Percentiles rank a stretch among this genome's conserved stretches.
These are phyloP conservation scores for Aspergillus fijiensis DNA, from an alignment of 2,329 filamentous ascomycete genomes.

Conservation along the genomic window DNA sequence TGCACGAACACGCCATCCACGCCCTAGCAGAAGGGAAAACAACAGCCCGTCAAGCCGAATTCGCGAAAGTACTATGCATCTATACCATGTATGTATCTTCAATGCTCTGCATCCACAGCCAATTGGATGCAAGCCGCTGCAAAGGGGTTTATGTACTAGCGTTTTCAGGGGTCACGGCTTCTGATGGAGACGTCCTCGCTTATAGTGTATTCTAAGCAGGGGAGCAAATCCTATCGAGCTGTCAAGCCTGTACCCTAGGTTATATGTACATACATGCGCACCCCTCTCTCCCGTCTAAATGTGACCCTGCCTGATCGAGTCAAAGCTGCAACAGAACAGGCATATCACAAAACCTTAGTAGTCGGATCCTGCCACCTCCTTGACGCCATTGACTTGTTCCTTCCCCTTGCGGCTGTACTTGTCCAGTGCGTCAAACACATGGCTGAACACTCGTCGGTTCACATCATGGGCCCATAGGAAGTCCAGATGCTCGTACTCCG, in stretches of 20 bases:
- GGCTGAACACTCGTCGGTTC: slow-evolving; percentile 78
- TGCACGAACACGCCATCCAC: too few species aligned
- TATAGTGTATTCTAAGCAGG: background rate
- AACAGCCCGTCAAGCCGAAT: too few species aligned
- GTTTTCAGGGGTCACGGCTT: background rate
- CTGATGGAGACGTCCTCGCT: background rate
- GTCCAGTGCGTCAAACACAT: slow-evolving; percentile 86
- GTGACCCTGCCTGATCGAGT: background rate
- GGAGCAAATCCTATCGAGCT: background rate
- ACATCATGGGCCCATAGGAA: slow-evolving; percentile 93
- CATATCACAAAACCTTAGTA: background rate
- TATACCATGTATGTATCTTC: background rate
- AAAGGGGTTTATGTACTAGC: background rate
- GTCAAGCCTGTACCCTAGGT: background rate
- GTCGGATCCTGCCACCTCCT: slow-evolving; percentile 5
- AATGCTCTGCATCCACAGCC: background rate
- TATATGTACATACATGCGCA: background rate
- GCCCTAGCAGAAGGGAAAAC: too few species aligned
- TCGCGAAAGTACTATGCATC: background rate
- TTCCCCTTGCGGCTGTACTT: slow-evolving; percentile 47
- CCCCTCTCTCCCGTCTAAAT: background rate
- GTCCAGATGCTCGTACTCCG: slow-evolving; percentile 94
- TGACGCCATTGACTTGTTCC: slow-evolving; percentile 13
- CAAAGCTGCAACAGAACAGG: background rate
- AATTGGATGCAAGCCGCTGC: background rate